Evolutionary conservation across 805 yeast genomes (phyloP).

Genomic region (Saccharomycopsis fibuligera): DNA sequence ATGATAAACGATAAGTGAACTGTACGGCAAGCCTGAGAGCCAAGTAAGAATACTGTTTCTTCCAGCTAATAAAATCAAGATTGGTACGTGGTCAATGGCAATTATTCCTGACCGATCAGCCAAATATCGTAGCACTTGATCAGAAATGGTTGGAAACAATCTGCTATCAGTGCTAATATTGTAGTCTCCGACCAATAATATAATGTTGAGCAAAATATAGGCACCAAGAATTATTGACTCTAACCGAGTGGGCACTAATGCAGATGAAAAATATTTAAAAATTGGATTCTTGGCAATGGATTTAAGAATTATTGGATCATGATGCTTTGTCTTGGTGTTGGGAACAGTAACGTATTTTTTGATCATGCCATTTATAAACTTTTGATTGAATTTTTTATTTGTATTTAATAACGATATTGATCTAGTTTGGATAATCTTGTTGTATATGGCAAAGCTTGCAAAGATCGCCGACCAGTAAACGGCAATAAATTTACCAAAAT

Average conservation of each 20-base stretch:
- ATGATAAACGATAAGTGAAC: constrained; percentile 61
- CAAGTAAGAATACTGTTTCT: constrained; percentile 60
- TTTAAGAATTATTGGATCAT: no score
- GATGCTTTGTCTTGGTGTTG: neutral
- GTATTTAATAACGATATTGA: neutral
- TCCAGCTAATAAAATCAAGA: constrained; percentile 57
- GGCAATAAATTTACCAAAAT: neutral
- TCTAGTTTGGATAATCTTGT: neutral
- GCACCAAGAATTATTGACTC: constrained; percentile 32
- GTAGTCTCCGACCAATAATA: constrained; percentile 27
- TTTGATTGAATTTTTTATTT: neutral
- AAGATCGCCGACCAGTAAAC: constrained; percentile 6
- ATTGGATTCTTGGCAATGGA: no score
- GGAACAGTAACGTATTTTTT: constrained; percentile 1
- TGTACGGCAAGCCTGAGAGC: constrained; percentile 56
- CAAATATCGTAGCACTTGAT: constrained; percentile 34
- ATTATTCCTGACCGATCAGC: constrained; percentile 35
- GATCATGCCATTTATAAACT: neutral
- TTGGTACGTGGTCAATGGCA: constrained; percentile 41
- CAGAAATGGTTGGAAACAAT: constrained; percentile 29
- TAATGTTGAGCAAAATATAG: constrained; percentile 28
- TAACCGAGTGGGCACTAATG: constrained; percentile 32
- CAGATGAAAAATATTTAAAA: neutral
- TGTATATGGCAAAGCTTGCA: neutral
- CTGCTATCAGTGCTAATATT: constrained; percentile 30